These are phyloP conservation scores for Asclepias syriaca DNA, from an alignment of 257 asterid species.

Conservation along the genomic window DNA sequence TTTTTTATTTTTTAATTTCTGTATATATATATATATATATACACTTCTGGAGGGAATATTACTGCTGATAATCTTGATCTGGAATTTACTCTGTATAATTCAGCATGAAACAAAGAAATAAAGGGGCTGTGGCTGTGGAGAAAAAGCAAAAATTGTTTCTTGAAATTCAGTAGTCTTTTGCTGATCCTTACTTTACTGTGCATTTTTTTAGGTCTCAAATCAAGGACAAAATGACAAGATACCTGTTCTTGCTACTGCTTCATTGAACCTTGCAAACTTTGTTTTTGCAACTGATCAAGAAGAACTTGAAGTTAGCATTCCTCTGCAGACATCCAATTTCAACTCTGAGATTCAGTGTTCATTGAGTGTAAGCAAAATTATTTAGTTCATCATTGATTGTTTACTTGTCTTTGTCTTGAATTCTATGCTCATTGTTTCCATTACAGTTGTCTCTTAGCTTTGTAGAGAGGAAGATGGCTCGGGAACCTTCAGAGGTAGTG, in stretches of 20 bases:
- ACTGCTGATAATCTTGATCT: background rate
- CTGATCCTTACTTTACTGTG: background rate
- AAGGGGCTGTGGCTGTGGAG: background rate
- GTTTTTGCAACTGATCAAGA: conserved; percentile 31
- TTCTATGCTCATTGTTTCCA: conserved; percentile 1
- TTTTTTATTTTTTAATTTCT: conserved; percentile 2
- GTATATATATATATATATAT: background rate
- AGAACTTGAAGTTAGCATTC: conserved; percentile 35
- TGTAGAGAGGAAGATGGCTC: conserved; percentile 30
- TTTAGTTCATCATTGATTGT: conserved; percentile 1
- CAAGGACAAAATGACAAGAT: conserved; percentile 38
- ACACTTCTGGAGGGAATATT: background rate
- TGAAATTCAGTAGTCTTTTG: conserved; percentile 3
- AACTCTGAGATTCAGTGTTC: conserved; percentile 16
- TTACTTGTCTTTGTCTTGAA: background rate
- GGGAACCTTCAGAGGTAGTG: conserved; percentile 36
- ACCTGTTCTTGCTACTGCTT: conserved; percentile 31
- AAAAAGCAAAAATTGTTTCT: background rate
- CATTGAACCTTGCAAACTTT: conserved; percentile 55
- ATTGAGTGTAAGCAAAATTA: conserved; percentile 43
- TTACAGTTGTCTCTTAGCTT: conserved; percentile 54
- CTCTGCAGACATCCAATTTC: conserved; percentile 28
- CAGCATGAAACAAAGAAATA: background rate
- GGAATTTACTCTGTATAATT: background rate
- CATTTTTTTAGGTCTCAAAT: conserved; percentile 33